Base-by-base conservation (phyloP, 1,139 yeast genomes). In the Blastobotrys capitulatus region DNA sequence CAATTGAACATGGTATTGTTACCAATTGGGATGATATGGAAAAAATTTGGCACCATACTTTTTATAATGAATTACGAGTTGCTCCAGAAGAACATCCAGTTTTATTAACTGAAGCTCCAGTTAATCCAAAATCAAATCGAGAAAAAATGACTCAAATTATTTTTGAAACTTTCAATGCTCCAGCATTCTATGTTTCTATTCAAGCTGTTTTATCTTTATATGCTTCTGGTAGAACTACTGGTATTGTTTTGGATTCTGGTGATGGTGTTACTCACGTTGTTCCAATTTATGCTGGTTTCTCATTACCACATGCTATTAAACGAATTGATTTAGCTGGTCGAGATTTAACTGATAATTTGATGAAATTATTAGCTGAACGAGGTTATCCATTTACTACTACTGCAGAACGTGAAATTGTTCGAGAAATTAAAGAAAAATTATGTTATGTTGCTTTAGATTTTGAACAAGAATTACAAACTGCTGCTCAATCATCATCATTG, bases 21-120 rank as follows among this genome's bases (percentile, higher is more conserved):
- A 92, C 96, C 78, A 92, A 92, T 92, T 92, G 98, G 98, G 97
- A 92, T 73, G 98, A 92, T 75, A 92, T 92, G 97, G 98, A 90
- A 84, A 92, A 87, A 82, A 92, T 92, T 78, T 88, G 97, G 96
- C 96, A 87, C 76, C 96, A 87, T 82, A 87, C 96, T 66, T 88
- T 87, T 79, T 87, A 86, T 89, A 88, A 87, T 77, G 96, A 87
- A 77, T 84, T 87, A 76, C 86, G 96, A 79, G 95, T 92, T 73
- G 97, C 97, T 56, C 96, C 96, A 72, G 96, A 89, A 77, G 97
- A 92, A 76, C 98, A 92, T 82, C 97, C 97, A 70, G 95, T 87
- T 66, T 79, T 87, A 73, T 82, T 89, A 76, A 89, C 98, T 62
- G 98, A 92, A 81, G 97, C 98, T 59, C 98, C 98, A 75, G 87